phyloP scores from a whole-genome alignment of 148 eudicot genomes.

The Cornus florida region DNA sequence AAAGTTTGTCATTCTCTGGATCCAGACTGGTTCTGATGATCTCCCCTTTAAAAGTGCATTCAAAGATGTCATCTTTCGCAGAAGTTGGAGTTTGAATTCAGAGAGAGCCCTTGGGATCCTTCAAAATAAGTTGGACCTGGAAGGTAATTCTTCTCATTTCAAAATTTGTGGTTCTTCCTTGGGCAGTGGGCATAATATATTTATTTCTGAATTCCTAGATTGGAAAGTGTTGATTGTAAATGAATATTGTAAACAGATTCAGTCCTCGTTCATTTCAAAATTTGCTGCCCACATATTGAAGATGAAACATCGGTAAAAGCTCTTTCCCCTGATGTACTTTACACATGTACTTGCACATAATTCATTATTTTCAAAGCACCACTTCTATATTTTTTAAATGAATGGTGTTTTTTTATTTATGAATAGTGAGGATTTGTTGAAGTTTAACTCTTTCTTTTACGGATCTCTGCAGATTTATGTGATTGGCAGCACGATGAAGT shows the following conservation, averaged over 20 bases:
- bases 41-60: slow-evolving; percentile 90
- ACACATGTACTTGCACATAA: not conserved
- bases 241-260: slow-evolving; percentile 57
- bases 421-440: not conserved
- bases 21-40: slow-evolving; percentile 82
- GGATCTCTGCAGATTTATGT: slow-evolving; percentile 65
- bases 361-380: not conserved
- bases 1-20: slow-evolving; percentile 9
- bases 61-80: slow-evolving; percentile 74
- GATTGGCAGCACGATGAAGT: slow-evolving; percentile 70
- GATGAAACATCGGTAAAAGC: slow-evolving; percentile 75
- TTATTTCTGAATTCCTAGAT: not conserved
- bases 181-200: not conserved
- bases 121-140: slow-evolving; percentile 52
- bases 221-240: not conserved
- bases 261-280: slow-evolving; percentile 71
- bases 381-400: not conserved
- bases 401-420: not conserved
- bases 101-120: slow-evolving; percentile 61
- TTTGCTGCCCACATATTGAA: slow-evolving; percentile 80
- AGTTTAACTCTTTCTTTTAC: not conserved
- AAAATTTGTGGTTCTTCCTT: slow-evolving; percentile 8
- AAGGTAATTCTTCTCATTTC: slow-evolving; percentile 40
- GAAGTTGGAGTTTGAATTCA: slow-evolving; percentile 38
- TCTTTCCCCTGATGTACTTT: slow-evolving; percentile 12